Conservation (phyloP, 352 stramenopile species). For the Globisporangium perplexum region DNA sequence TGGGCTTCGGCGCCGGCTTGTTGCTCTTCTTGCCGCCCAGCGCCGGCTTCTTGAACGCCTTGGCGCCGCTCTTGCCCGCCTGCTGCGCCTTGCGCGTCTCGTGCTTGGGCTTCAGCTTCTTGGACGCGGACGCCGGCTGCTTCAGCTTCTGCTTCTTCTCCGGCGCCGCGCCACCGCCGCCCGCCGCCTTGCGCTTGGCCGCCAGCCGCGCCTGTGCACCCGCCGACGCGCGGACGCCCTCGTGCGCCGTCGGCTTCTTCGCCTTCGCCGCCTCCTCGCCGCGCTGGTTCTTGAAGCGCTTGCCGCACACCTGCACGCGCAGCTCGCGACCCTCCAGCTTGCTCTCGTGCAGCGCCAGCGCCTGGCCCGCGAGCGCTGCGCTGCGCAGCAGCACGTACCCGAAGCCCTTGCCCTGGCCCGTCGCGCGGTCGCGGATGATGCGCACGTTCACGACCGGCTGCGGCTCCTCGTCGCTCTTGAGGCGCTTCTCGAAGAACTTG, state of each 20-base stretch:
- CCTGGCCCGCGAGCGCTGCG: slow-evolving; percentile 57
- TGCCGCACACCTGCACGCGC: slow-evolving; percentile 74
- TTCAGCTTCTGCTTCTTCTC: slow-evolving; percentile 23
- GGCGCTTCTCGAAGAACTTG: slow-evolving; percentile 64
- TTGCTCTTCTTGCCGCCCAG: slow-evolving; percentile 20
- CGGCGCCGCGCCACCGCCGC: slow-evolving; percentile 6
- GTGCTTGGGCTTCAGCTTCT: slow-evolving; percentile 61
- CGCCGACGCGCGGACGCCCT: slow-evolving; percentile 42
- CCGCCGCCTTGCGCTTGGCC: slow-evolving; percentile 41
- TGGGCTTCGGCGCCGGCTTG: slow-evolving; percentile 19
- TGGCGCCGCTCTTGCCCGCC: slow-evolving; percentile 8
- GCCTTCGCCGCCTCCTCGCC: slow-evolving; percentile 31
- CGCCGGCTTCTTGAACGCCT: slow-evolving; percentile 13
- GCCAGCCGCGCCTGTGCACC: slow-evolving; percentile 56
- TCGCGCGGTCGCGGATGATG: slow-evolving; percentile 86
- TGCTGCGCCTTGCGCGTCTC: slow-evolving; percentile 39
- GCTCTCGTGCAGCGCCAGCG: slow-evolving; percentile 51
- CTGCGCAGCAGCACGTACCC: slow-evolving; percentile 86
- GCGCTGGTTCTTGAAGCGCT: slow-evolving; percentile 79
- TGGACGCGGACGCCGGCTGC: slow-evolving; percentile 18
- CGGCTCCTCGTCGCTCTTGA: slow-evolving; percentile 61
- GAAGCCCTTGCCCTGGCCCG: slow-evolving; percentile 89
- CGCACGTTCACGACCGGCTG: slow-evolving; percentile 82
- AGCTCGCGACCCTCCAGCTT: slow-evolving; percentile 71
- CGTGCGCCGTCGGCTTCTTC: slow-evolving; percentile 53